phyloP scores from a whole-genome alignment of 768 basidiomycete species.

The Tephrocybe sp. region DNA sequence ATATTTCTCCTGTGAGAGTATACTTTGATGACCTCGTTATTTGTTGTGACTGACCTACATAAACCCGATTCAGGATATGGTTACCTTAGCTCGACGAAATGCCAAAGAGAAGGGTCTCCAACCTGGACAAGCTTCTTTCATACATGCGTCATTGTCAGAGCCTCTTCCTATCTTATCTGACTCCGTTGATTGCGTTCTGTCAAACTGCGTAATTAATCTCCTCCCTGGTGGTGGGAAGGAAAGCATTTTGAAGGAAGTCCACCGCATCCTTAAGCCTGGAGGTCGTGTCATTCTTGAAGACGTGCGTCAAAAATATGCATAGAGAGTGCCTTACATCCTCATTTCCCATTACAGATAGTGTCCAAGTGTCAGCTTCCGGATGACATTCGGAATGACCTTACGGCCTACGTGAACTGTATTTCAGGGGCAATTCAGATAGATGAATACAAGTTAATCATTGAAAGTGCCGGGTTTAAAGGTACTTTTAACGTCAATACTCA shows the following conservation, averaged over 20 bases:
- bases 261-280: slow-evolving; percentile 52
- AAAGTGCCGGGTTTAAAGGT: slow-evolving; percentile 41
- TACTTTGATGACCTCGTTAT: background rate
- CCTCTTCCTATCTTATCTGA: slow-evolving; percentile 44
- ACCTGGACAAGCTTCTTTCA: slow-evolving; percentile 49
- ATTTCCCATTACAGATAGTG: slow-evolving; percentile 34
- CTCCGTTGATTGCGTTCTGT: slow-evolving; percentile 53
- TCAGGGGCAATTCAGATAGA: slow-evolving; percentile 39
- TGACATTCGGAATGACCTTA: slow-evolving; percentile 36
- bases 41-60: background rate
- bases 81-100: slow-evolving; percentile 43
- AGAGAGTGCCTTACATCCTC: too few species aligned
- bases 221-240: slow-evolving; percentile 40
- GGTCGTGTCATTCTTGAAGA: slow-evolving; percentile 53
- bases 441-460: slow-evolving; percentile 35
- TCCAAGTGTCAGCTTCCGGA: slow-evolving; percentile 43
- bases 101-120: slow-evolving; percentile 36
- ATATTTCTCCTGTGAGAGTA: slow-evolving; percentile 43
- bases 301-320: slow-evolving; percentile 26
- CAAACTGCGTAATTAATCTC: slow-evolving; percentile 57
- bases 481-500: background rate
- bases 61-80: slow-evolving; percentile 41
- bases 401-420: slow-evolving; percentile 42
- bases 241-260: slow-evolving; percentile 40
- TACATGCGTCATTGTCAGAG: slow-evolving; percentile 38